These are phyloP conservation scores for Hortaea sp. DNA, from an alignment of 2,329 filamentous ascomycete genomes.

Conservation along the genomic window DNA sequence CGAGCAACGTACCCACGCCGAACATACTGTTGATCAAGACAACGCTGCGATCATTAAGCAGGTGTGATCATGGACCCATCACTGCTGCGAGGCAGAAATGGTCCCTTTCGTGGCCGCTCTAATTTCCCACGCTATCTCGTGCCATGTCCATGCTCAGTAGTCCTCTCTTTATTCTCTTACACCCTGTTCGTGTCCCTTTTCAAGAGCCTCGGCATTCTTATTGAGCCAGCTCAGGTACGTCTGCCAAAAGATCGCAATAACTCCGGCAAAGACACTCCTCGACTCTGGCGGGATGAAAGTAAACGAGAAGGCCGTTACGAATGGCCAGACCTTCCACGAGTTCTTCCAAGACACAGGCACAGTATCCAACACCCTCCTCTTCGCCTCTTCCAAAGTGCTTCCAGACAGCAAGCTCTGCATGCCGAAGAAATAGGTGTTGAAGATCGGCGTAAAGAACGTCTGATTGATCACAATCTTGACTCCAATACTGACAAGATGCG, in stretches of 20 bases:
- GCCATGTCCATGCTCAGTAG: no score
- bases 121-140: no score
- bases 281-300: slow-evolving; percentile 73
- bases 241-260: slow-evolving; percentile 83
- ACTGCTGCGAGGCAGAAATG: no score
- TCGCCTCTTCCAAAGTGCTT: slow-evolving; percentile 52
- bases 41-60: no score
- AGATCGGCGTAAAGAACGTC: slow-evolving; percentile 61
- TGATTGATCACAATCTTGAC: slow-evolving; percentile 78
- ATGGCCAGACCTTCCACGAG: slow-evolving; percentile 79
- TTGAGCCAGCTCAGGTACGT: slow-evolving; percentile 80
- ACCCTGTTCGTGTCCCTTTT: slow-evolving; percentile 16
- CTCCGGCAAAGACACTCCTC: slow-evolving; percentile 63
- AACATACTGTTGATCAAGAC: no score
- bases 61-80: no score
- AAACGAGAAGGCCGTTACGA: slow-evolving; percentile 77
- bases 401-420: slow-evolving; percentile 46
- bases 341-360: slow-evolving; percentile 70
- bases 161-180: neutral
- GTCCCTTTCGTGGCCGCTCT: no score
- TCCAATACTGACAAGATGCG: slow-evolving; percentile 57
- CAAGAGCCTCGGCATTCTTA: slow-evolving; percentile 54
- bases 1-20: no score
- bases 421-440: slow-evolving; percentile 44
- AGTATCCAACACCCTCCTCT: slow-evolving; percentile 61